Base-by-base conservation (phyloP, 2,329 filamentous ascomycete genomes). In the Microsporum audouinii region DNA sequence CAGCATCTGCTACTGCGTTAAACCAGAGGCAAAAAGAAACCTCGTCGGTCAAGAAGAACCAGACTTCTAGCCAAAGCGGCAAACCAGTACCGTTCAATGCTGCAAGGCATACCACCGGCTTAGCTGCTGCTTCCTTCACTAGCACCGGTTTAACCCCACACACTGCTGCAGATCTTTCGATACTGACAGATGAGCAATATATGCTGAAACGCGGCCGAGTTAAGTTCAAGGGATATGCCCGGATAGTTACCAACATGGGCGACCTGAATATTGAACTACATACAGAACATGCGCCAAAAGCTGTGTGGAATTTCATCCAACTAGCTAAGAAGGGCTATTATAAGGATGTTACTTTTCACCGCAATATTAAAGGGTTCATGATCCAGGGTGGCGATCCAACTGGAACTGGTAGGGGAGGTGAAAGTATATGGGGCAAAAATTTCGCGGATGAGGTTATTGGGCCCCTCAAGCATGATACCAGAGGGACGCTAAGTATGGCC, bases 341-440 rank as follows among this genome's bases (percentile, higher is more conserved):
- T 77, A 85, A 84, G 58, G 84, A 83, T 65, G 86, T 96, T 1
- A 74, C 82, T 10, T 99, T 99, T 71, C 94, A 99, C 74, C 85
- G 94, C 64, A 96, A 95, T 72, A 96, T 99, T 68, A 86, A 86
- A 62, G 89, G 88, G 68, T 99, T 99, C 72, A 99, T 99, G 94
- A 89, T 99, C 43, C 94, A 99, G 73, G 92, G 92, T 49, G 94
- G 94, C 41, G 94, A 99, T 71, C 94, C 94, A 0, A 89, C 90
- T 0, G 92, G 92, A 0, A 96, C 91, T 0, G 94, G 94, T 1
- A 83, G 89, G 63, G 94, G 94, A n/a, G 94, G 94, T 0, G 78
- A 85, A 57, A 95, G 88, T 69, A 85, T 95, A 63, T 99, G 94
- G 94, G 89, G 89, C 62, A 95, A 95, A 75, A 89, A 91, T 63